These are phyloP conservation scores for Podosphaera fusca DNA, from an alignment of 2,329 filamentous ascomycete species.

Conservation along the genomic window DNA sequence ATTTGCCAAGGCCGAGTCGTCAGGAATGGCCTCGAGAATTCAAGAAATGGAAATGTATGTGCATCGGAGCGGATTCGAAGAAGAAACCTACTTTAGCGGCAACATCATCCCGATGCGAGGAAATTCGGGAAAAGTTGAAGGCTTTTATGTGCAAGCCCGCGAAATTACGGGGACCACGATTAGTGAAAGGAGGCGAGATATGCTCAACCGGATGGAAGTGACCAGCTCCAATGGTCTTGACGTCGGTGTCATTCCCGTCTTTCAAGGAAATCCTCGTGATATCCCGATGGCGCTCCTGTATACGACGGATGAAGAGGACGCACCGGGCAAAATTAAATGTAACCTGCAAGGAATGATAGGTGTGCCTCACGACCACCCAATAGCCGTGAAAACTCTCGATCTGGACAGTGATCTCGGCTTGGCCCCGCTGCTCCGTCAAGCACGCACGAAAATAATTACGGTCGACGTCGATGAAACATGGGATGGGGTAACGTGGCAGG, in stretches of 20 bases:
- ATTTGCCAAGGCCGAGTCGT: slow-evolving; percentile 7
- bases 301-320: slow-evolving; percentile 9
- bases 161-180: slow-evolving; percentile 11
- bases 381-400: slow-evolving; percentile 6
- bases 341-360: slow-evolving; percentile 9
- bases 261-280: slow-evolving; percentile 9
- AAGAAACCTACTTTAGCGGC: slow-evolving; percentile 13
- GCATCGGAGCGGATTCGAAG: slow-evolving; percentile 8
- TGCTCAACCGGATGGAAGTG: slow-evolving; percentile 8
- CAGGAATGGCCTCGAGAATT: slow-evolving; percentile 7
- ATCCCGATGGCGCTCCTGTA: slow-evolving; percentile 13
- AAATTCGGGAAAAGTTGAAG: slow-evolving; percentile 8
- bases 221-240: background rate
- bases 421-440: slow-evolving; percentile 8
- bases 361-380: slow-evolving; percentile 7
- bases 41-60: slow-evolving; percentile 10
- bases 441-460: slow-evolving; percentile 6
- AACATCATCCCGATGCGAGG: slow-evolving; percentile 12
- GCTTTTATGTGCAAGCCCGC: slow-evolving; percentile 9
- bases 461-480: slow-evolving; percentile 9
- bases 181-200: slow-evolving; percentile 7
- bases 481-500: slow-evolving; percentile 8
- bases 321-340: slow-evolving; percentile 3
- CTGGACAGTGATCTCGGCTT: slow-evolving; percentile 8
- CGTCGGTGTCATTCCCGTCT: slow-evolving; percentile 6